Base-by-base conservation (phyloP, 768 basidiomycete species). In the Leucocoprinus leucothites region DNA sequence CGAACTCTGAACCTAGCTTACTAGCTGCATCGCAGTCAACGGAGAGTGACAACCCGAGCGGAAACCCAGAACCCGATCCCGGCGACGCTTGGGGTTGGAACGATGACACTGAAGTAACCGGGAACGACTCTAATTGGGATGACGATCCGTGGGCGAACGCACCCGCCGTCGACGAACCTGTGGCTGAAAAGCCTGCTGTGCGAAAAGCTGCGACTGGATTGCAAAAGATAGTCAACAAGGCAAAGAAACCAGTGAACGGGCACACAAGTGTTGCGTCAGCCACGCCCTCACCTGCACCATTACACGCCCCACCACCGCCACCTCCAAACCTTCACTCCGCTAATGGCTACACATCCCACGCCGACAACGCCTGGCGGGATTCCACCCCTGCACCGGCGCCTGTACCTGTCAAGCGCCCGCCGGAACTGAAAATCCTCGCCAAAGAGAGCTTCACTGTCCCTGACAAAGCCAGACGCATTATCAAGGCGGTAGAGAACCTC, bases 11-110 rank as follows among this genome's bases (percentile, higher is more conserved):
- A 25, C n/a, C 59, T n/a, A 25, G 28, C 14, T 3, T 7, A 47
- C 4, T 9, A 14, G 50, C 46, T 13, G 36, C 57, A 11, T 43
- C 34, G 3, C 47, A 57, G 6, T 18, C 53, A 48, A 46, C 36
- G 46, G 19, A 47, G 41, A 40, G 25, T 41, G n/a, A n/a, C n/a
- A 48, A 57, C 60, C 58, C 46, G 9, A 57, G 60, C 21, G 61
- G 51, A 14, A 64, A 67, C 11, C 60, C 64, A 3, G 76, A 76
- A 22, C 67, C 73, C 13, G 79, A 82, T 59, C 68, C 81, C 8
- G 72, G 68, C 14, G 84, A 86, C 60, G 82, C 87, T 0, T 92
- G 91, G 90, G 91, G 85, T 2, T 90, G 84, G 84, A 84, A 89
- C 36, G 82, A 84, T 40, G 82, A 82, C 26, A 75, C 75, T 11